Evolutionary conservation across 176 grass and related monocot species (phyloP), one percentile per base, ranked within the genome.

Genomic region (Carex myosuroides): DNA sequence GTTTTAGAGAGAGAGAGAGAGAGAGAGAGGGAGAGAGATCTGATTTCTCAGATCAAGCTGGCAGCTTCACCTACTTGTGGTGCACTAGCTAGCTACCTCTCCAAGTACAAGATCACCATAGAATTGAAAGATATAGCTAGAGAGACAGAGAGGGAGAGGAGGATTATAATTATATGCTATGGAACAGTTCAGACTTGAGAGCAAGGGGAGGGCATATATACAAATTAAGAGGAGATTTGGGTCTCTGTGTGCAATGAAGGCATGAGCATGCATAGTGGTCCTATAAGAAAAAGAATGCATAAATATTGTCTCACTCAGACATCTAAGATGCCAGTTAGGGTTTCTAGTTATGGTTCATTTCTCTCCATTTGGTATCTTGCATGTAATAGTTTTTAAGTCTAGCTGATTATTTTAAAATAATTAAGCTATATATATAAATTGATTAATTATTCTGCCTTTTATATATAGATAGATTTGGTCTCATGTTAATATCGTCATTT

Each of bases 61-160:
- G 91, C 91, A 92, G 91, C 91, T 92, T 92, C 88, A 92, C 70
- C 91, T 86, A 81, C 91, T 92, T 35, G 86, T 87, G 86, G 85
- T 70, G 71, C 85, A 88, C 91, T 26, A 26, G 26, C 26, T 20
- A 62, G 26, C 26, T 20, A 62, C 33, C 56, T 81, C 79, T 21
- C 60, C 60, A 60, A 64, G n/a, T 41, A 3, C 54, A 60, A 37
- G n/a, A 64, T 53, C 30, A 6, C 33, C 26, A 82, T 39, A 46
- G 75, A 24, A 24, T 24, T 24, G 22, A 58, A 58, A 80, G 70
- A 48, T 12, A 18, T 3, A 59, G n/a, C n/a, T n/a, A n/a, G n/a
- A n/a, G 50, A 79, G 74, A 79, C 48, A 79, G 26, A 81, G 58
- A 6, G 22, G n/a, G 18, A 5, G 17, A 59, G 18, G 3, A 8